A percentile compares a stretch with the other conserved stretches of the same genome.
These are phyloP conservation scores for Arabidopsis suecica DNA, from an alignment of 345 rosid genomes.

Conservation along the genomic window DNA sequence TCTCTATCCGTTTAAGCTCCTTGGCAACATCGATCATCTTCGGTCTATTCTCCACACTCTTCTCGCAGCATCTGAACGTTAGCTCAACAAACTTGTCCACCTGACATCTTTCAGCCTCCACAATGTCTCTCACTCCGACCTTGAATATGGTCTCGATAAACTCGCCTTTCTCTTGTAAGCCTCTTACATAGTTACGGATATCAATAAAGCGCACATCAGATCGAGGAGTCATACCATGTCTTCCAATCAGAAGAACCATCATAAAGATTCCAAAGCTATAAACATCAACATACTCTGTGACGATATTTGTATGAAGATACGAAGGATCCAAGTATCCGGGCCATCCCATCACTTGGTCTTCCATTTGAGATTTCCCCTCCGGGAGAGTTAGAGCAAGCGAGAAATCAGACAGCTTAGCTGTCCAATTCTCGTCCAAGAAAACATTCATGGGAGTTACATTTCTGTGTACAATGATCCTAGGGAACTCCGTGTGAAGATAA, in stretches of 20 bases:
- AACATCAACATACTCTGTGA: conserved; percentile 20
- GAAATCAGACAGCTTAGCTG: conserved; percentile 9
- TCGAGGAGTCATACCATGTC: not conserved
- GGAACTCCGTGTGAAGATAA: conserved; percentile 25
- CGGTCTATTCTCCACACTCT: not conserved
- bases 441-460: conserved; percentile 2
- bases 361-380: not conserved
- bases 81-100: conserved; percentile 5
- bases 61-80: conserved; percentile 11
- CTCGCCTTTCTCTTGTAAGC: not conserved
- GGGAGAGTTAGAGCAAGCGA: not conserved
- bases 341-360: conserved; percentile 21
- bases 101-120: not conserved
- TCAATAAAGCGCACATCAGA: not conserved
- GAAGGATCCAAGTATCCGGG: conserved; percentile 7
- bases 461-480: conserved; percentile 11
- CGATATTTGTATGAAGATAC: not conserved
- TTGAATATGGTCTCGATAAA: not conserved
- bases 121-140: not conserved
- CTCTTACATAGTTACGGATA: conserved; percentile 9
- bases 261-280: conserved; percentile 21
- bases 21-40: conserved; percentile 25
- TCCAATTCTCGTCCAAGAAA: conserved; percentile 24
- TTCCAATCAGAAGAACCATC: conserved; percentile 26
- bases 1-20: conserved; percentile 21